Evolutionary conservation across 2,329 filamentous ascomycete genomes (phyloP).

Genomic region (Phyllachora maydis): DNA sequence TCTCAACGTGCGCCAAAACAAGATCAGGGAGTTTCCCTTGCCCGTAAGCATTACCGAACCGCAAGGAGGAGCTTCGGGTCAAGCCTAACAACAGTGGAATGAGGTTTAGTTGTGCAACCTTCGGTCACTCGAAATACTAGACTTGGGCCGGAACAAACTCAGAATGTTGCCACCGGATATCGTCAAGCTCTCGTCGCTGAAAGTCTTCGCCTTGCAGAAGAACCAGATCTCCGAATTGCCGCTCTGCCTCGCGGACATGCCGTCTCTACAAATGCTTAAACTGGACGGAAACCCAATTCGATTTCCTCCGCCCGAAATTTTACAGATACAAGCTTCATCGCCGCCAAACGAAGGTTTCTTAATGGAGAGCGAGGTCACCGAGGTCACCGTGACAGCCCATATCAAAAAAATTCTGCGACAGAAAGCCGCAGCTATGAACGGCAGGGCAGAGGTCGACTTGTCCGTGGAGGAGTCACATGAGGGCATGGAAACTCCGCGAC

Average conservation of each 20-base stretch:
- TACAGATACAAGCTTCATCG: constrained; percentile 35
- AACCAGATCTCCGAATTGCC: constrained; percentile 77
- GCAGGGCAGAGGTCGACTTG: constrained; percentile 31
- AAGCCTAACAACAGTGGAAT: too few relatives aligned
- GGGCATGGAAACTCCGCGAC: constrained; percentile 58
- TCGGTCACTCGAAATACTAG: constrained; percentile 74
- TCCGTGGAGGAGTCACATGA: constrained; percentile 47
- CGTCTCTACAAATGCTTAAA: constrained; percentile 71
- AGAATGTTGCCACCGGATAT: constrained; percentile 60
- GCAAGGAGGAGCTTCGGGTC: background rate
- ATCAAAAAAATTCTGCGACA: constrained; percentile 41
- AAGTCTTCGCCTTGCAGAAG: constrained; percentile 72
- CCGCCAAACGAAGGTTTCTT: constrained; percentile 31
- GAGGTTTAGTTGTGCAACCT: constrained; percentile 70
- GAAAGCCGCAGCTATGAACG: constrained; percentile 20
- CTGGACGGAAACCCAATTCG: constrained; percentile 72
- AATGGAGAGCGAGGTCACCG: constrained; percentile 44
- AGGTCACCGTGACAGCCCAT: constrained; percentile 35
- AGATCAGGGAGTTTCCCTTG: constrained; percentile 41
- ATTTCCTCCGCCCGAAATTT: constrained; percentile 53
- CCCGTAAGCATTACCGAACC: constrained; percentile 17
- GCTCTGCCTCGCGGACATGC: constrained; percentile 72
- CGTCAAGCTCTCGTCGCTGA: constrained; percentile 60
- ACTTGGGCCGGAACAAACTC: constrained; percentile 78
- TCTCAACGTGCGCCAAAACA: constrained; percentile 61